Conservation (phyloP, 75 land plant species). For the Pseudotsuga menziesii region DNA sequence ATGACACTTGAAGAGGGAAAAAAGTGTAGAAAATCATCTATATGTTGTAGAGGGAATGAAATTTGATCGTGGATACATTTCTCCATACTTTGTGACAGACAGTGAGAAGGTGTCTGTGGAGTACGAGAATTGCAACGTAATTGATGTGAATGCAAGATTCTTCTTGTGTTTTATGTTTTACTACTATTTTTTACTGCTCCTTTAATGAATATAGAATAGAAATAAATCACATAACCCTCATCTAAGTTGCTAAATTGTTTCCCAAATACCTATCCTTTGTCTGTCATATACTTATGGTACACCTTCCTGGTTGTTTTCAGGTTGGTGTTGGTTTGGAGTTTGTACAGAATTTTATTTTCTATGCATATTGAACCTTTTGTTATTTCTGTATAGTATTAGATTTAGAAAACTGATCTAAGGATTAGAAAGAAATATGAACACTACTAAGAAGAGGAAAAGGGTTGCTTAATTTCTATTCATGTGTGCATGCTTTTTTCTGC, state of each 20-base stretch:
- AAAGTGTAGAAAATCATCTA: constrained; percentile 52
- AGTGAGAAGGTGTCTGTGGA: constrained; percentile 66
- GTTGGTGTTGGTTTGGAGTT: constrained; percentile 32
- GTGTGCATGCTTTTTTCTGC: constrained; percentile 17
- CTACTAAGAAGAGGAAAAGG: not conserved
- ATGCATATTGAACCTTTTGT: constrained; percentile 18
- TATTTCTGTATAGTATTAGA: constrained; percentile 20
- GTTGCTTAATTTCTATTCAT: not conserved
- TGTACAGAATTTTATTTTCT: constrained; percentile 9
- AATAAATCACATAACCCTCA: no score
- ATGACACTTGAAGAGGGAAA: constrained; percentile 76
- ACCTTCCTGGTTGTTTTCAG: constrained; percentile 48
- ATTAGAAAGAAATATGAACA: constrained; percentile 24
- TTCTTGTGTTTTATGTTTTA: not conserved
- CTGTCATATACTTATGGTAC: no score
- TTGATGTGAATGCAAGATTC: not conserved
- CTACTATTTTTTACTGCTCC: not conserved
- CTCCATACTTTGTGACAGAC: constrained; percentile 88
- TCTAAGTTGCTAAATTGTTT: no score
- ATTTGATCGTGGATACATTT: constrained; percentile 91
- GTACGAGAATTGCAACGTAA: constrained; percentile 69
- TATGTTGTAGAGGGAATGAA: constrained; percentile 88
- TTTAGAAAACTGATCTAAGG: constrained; percentile 38
- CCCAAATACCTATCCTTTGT: no score
- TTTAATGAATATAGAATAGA: no score